A percentile compares a stretch with the other conserved stretches of the same genome.
phyloP scores from a whole-genome alignment of 148 eudicot species.

The Cornus kousa region DNA sequence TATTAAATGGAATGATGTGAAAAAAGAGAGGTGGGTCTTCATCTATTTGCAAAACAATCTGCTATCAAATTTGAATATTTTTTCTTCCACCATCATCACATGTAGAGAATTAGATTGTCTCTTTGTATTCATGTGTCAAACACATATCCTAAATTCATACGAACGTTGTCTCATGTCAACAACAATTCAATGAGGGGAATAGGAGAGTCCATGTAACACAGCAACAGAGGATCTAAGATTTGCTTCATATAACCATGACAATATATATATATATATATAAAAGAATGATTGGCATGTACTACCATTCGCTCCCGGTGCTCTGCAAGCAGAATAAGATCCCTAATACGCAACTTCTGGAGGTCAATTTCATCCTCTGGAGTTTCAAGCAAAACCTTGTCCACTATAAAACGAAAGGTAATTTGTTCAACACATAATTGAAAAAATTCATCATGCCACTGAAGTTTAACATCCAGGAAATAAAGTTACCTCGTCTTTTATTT shows the following conservation, averaged over 20 bases:
- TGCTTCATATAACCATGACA: no score
- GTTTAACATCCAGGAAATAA: background rate
- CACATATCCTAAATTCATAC: no score
- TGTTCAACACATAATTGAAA: background rate
- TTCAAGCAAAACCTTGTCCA: constrained; percentile 67
- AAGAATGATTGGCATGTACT: constrained; percentile 28
- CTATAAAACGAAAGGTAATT: constrained; percentile 20
- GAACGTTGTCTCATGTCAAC: no score
- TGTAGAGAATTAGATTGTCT: background rate
- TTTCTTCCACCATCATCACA: no score
- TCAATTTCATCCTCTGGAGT: constrained; percentile 79
- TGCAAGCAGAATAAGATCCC: constrained; percentile 63
- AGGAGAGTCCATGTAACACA: no score
- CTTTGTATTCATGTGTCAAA: background rate
- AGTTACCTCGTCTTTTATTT: constrained; percentile 61
- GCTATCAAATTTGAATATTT: no score
- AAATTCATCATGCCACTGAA: background rate
- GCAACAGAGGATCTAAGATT: no score
- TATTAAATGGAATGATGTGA: no score
- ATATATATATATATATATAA: background rate
- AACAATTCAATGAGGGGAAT: no score
- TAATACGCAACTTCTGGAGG: constrained; percentile 42
- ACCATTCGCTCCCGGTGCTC: constrained; percentile 60
- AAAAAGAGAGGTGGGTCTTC: no score
- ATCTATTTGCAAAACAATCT: no score